Percentiles rank a stretch among this genome's conserved stretches.
These are phyloP conservation scores for Dendrothele bispora DNA, from an alignment of 768 basidiomycete genomes.

Conservation along the genomic window DNA sequence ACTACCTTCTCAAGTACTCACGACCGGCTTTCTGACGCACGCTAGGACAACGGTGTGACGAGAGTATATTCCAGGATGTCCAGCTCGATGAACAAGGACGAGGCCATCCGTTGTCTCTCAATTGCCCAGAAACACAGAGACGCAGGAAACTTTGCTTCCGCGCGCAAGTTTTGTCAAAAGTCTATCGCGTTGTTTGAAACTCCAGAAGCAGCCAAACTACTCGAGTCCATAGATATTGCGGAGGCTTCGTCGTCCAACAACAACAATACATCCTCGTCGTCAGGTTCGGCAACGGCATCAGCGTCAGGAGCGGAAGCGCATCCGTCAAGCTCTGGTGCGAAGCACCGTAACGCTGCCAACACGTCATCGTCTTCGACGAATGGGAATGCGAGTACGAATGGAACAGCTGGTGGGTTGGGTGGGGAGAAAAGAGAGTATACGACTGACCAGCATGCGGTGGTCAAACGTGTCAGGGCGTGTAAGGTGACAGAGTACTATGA, in stretches of 20 bases:
- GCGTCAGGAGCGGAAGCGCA: conserved; percentile 61
- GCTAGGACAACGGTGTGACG: no score
- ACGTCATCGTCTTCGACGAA: conserved; percentile 28
- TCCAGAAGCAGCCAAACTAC: conserved; percentile 66
- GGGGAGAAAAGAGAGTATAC: conserved; percentile 86
- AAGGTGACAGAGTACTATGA: conserved; percentile 92
- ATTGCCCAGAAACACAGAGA: conserved; percentile 79
- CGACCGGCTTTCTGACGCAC: no score
- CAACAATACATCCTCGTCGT: conserved; percentile 39
- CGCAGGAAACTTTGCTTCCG: conserved; percentile 69
- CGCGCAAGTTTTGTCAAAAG: conserved; percentile 89
- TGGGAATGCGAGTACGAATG: conserved; percentile 30
- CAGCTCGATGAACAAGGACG: conserved; percentile 67
- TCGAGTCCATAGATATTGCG: conserved; percentile 64
- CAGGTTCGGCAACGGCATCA: conserved; percentile 41
- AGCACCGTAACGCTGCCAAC: conserved; percentile 66
- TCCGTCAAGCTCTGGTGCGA: conserved; percentile 71
- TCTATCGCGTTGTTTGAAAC: conserved; percentile 82
- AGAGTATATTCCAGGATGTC: background rate
- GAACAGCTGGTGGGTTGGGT: conserved; percentile 62
- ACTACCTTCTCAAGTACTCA: background rate
- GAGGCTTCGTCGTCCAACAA: conserved; percentile 42
- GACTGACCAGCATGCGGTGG: conserved; percentile 75
- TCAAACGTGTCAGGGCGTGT: conserved; percentile 83
- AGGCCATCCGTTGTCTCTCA: conserved; percentile 77